Conservation (phyloP, 2,329 filamentous ascomycete species). For the Pseudopyrenochaeta lycopersici region DNA sequence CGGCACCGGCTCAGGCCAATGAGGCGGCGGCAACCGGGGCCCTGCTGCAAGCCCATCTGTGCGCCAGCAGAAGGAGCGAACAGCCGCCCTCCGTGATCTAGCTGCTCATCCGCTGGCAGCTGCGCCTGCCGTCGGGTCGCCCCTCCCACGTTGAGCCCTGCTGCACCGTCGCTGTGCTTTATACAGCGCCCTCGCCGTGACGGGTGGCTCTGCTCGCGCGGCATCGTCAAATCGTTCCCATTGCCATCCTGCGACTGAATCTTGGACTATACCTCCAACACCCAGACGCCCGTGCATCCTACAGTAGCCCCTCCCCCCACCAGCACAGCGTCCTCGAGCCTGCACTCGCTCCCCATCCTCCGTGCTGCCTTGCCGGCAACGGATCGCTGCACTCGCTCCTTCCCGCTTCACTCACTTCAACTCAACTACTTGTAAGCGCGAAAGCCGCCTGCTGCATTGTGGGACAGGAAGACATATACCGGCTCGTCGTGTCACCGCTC, state of each 20-base stretch:
- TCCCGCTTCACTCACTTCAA: background rate
- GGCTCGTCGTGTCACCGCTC: constrained; percentile 16
- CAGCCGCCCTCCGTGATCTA: constrained; percentile 40
- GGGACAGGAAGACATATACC: constrained; percentile 18
- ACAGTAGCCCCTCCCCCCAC: too few relatives aligned
- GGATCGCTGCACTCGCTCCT: background rate
- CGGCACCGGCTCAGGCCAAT: constrained; percentile 23
- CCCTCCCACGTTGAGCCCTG: constrained; percentile 31
- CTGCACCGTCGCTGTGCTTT: constrained; percentile 30
- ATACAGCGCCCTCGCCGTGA: constrained; percentile 44
- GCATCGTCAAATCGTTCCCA: constrained; percentile 25
- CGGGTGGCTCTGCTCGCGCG: constrained; percentile 33
- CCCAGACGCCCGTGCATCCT: background rate
- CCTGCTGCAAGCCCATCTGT: constrained; percentile 20
- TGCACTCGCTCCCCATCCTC: too few relatives aligned
- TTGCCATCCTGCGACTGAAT: constrained; percentile 5
- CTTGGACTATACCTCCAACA: background rate
- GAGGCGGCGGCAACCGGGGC: constrained; percentile 11
- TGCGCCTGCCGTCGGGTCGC: constrained; percentile 38
- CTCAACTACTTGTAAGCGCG: constrained; percentile 24
- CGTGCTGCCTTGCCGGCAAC: background rate
- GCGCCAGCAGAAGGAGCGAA: constrained; percentile 34
- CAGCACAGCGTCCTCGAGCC: background rate
- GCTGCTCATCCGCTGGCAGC: constrained; percentile 37
- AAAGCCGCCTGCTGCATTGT: constrained; percentile 29